Base-by-base conservation (phyloP, 1,284 basidiomycete species). In the Cerrena zonata region DNA sequence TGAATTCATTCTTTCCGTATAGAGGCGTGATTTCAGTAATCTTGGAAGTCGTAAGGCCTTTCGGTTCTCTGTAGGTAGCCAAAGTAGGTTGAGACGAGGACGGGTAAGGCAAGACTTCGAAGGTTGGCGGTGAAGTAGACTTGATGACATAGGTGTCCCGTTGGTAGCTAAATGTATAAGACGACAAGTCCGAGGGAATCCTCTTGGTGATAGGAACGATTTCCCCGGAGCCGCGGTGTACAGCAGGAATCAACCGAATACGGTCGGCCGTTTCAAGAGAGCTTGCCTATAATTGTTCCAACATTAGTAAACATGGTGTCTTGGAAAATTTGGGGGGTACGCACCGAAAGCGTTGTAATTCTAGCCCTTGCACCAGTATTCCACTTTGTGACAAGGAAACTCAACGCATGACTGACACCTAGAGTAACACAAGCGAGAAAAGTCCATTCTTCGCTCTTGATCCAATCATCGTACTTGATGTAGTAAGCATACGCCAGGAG, bases 401-500 rank as follows among this genome's bases (percentile, higher is more conserved):
- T 92, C 50, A 99, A 78, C 1, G 93, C 93, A 69, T 99, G 96
- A 2, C 86, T 82, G 12, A 84, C 85, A 34, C 91, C 86, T 7
- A 99, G 80, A 11, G 83, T 73, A 18, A 95, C 88, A 58, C 89
- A 94, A 47, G 87, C 91, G 44, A 99, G 78, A 64, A 99, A 99
- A 0, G 95, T 94, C 90, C 91, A 95, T 66, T 94, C 91, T 68
- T 96, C 94, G 58, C 91, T 94, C 65, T 86, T 79, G 50, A 95
- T 71, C 86, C 90, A 94, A 63, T 92, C 78, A 61, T 96, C 91
- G 68, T 98, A 98, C 64, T 81, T 84, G 64, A 91, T 64, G 62
- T 86, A 90, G 75, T 96, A 98, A 22, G 94, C 86, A 68, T 94
- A 96, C 41, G 90, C 91, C 46, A 94, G 82, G 25, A 94, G 66